Evolutionary conservation across 2,329 filamentous ascomycete species (phyloP).

Genomic region (Paracamarosporium sp.): DNA sequence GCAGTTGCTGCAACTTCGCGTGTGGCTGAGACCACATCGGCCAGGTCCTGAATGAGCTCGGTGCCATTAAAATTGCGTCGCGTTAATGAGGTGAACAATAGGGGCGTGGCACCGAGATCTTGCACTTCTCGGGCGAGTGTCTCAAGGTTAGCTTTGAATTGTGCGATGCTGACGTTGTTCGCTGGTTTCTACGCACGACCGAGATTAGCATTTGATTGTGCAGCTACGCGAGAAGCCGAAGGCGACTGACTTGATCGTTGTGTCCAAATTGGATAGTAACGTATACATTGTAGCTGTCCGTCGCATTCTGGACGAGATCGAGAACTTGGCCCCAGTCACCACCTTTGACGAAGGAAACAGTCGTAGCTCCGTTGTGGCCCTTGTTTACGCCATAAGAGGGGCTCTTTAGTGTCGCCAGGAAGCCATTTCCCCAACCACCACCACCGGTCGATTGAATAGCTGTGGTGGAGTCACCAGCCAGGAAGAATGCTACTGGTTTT

Average conservation of each 20-base stretch:
- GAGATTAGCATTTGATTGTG: conserved; percentile 37
- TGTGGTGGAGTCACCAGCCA: conserved; percentile 47
- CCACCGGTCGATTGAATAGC: conserved; percentile 31
- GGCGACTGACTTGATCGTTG: conserved; percentile 58
- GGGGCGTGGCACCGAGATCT: conserved; percentile 39
- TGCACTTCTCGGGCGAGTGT: conserved; percentile 45
- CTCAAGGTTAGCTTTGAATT: conserved; percentile 60
- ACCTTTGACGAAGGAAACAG: conserved; percentile 59
- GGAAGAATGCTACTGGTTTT: conserved; percentile 35
- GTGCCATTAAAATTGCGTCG: conserved; percentile 55
- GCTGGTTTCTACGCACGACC: conserved; percentile 30
- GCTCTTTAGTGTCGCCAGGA: conserved; percentile 55
- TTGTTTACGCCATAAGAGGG: conserved; percentile 62
- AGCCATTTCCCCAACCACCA: conserved; percentile 62
- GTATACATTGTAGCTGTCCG: conserved; percentile 51
- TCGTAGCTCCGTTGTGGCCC: conserved; percentile 61
- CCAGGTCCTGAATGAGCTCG: conserved; percentile 54
- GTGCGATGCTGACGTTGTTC: conserved; percentile 51
- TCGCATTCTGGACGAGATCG: conserved; percentile 42
- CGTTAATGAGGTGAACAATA: conserved; percentile 62
- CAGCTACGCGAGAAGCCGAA: too few species aligned
- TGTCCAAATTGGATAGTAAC: conserved; percentile 68
- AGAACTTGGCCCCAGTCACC: conserved; percentile 62
- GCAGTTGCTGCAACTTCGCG: neutral
- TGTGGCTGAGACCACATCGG: conserved; percentile 54